Percentiles rank a stretch among this genome's conserved stretches.
Conservation (phyloP, 768 basidiomycete species). For the Serendipita sp. region DNA sequence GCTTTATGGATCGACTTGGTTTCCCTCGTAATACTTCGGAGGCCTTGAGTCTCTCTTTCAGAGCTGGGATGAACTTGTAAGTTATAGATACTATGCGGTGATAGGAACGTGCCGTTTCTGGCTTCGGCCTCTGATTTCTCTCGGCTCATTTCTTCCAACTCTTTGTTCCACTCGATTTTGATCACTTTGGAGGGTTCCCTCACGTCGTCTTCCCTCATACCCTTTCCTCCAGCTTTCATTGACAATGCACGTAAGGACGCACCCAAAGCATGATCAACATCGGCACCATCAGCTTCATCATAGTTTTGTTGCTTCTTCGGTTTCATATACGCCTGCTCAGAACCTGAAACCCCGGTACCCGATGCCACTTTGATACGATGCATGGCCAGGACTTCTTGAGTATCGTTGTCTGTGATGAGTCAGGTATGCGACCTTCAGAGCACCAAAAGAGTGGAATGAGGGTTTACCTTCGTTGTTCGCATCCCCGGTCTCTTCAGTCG, state of each 20-base stretch:
- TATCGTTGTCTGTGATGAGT: neutral
- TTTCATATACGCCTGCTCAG: neutral
- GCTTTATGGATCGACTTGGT: conserved; percentile 21
- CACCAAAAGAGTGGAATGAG: neutral
- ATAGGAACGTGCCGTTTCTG: conserved; percentile 37
- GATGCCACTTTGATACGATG: neutral
- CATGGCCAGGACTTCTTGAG: neutral
- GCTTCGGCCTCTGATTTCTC: conserved; percentile 67
- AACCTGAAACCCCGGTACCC: neutral
- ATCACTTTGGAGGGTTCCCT: conserved; percentile 25
- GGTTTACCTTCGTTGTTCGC: neutral
- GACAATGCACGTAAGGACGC: neutral
- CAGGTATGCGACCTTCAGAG: neutral
- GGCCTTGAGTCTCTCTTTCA: neutral
- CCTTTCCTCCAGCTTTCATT: neutral
- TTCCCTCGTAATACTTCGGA: conserved; percentile 27
- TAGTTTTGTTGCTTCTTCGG: neutral
- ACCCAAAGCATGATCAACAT: neutral
- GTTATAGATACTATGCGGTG: neutral
- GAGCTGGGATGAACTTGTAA: neutral
- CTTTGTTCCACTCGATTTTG: conserved; percentile 49
- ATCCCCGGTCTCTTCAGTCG: conserved; percentile 21
- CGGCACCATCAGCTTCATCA: neutral
- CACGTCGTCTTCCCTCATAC: neutral
- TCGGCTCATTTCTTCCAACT: conserved; percentile 45